Evolutionary conservation across 1,284 basidiomycete species (phyloP), one percentile per base, ranked within the genome.

Genomic region (Macrocystidia cucumis): DNA sequence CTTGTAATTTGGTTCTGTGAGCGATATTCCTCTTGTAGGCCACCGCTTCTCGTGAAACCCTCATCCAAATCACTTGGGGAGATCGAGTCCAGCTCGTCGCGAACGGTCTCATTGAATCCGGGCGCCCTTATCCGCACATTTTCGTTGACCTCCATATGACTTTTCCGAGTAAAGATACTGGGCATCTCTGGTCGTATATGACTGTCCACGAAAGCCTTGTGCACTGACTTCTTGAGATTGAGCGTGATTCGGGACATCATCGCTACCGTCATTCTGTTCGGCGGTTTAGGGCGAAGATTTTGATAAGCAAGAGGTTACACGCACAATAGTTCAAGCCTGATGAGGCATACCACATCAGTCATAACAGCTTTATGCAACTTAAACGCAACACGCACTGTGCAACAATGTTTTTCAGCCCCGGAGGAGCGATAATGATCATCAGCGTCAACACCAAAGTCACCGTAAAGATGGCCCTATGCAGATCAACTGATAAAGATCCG

Each of bases 171-270:
- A 31, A 51, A 49, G 22, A 44, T 40, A 38, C 46, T 51, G 4
- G 46, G 49, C 14, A 49, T n/a, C 20, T 48, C 44, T 1, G 46
- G 44, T 20, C 41, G 38, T 9, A 43, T 16, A 3, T 17, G 20
- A 3, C 24, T 36, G 20, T 39, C 40, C 21, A 19, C 17, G 9
- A 17, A 9, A n/a, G 50, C 6, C n/a, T 49, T 48, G 5, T 40
- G 32, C 8, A 48, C 50, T 4, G 52, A 54, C 29, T 55, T 56
- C 44, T 59, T 63, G n/a, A 72, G 59, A 41, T 62, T 65, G 12
- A 73, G 53, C 0, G 69, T 72, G 29, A 73, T 71, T 26, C 69
- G 61, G 6, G 65, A 67, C 67, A 72, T 69, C 67, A 72, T 72
- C 2, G 68, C 59, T 3, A 70, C 67, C 49, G 25, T 5, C 7